phyloP scores from a whole-genome alignment of 2,329 filamentous ascomycete species.

The Pseudofabraea citricarpa region DNA sequence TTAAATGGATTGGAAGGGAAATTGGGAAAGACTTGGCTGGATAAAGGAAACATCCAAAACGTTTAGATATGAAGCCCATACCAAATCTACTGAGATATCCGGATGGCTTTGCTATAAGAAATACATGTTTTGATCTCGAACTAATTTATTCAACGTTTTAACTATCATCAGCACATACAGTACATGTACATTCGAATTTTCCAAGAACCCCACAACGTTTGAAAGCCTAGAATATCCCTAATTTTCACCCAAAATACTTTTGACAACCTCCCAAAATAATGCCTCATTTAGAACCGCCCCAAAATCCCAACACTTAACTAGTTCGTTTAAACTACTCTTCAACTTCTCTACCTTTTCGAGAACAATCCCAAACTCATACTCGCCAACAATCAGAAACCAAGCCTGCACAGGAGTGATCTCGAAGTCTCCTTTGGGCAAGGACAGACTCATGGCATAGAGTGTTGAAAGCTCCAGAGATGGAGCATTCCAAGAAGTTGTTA shows the following conservation, averaged over 20 bases:
- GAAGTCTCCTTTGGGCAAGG: slow-evolving; percentile 17
- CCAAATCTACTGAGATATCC: no score
- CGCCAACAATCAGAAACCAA: slow-evolving; percentile 20
- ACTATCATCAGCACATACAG: neutral
- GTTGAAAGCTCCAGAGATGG: slow-evolving; percentile 7
- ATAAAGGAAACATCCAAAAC: no score
- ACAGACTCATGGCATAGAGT: slow-evolving; percentile 15
- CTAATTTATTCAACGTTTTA: no score
- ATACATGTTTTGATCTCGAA: no score
- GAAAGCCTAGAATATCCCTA: no score
- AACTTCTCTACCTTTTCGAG: slow-evolving; percentile 11
- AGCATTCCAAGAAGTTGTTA: slow-evolving; percentile 5
- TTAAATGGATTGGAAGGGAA: no score
- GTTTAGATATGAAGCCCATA: no score
- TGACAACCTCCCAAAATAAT: slow-evolving; percentile 20
- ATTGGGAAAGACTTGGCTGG: no score
- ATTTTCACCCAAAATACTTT: slow-evolving; percentile 2
- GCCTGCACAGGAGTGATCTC: slow-evolving; percentile 27
- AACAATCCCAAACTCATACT: slow-evolving; percentile 10
- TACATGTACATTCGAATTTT: neutral
- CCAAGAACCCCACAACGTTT: no score
- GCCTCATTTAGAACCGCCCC: slow-evolving; percentile 22
- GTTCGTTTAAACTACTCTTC: slow-evolving; percentile 14
- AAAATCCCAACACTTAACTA: slow-evolving; percentile 21
- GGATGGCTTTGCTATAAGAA: no score